phyloP scores from a whole-genome alignment of 2,329 filamentous ascomycete genomes.

The Sphaceloma murrayae region DNA sequence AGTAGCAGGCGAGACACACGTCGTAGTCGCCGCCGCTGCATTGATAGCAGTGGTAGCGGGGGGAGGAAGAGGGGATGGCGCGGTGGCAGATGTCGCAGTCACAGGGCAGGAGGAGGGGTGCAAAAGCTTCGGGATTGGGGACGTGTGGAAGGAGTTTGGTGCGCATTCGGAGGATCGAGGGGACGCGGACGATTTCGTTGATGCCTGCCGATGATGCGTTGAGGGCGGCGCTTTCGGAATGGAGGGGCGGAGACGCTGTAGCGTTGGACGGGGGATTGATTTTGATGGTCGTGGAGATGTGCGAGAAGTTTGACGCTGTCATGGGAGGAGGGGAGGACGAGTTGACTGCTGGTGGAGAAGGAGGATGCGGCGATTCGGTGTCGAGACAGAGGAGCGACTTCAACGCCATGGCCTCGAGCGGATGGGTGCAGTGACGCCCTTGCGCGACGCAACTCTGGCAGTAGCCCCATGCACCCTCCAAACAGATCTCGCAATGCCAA shows the following conservation, averaged over 20 bases:
- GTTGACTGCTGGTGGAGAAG: conserved; percentile 22
- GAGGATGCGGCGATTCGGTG: conserved; percentile 4
- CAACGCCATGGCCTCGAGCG: conserved; percentile 66
- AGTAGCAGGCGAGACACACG: conserved; percentile 71
- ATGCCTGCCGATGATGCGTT: neutral
- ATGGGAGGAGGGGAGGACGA: conserved; percentile 18
- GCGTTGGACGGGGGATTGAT: conserved; percentile 19
- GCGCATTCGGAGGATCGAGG: conserved; percentile 20
- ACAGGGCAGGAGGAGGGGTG: conserved; percentile 57
- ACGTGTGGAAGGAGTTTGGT: conserved; percentile 30
- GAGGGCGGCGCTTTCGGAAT: too few species aligned
- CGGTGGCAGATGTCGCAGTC: conserved; percentile 70
- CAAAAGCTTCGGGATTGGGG: conserved; percentile 26
- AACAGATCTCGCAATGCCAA: conserved; percentile 81
- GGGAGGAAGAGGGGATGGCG: conserved; percentile 58
- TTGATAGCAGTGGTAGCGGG: conserved; percentile 68
- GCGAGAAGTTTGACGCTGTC: conserved; percentile 13
- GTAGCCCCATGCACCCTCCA: conserved; percentile 90
- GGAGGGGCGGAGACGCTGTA: too few species aligned
- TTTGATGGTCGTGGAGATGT: conserved; percentile 14
- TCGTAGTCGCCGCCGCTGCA: conserved; percentile 81
- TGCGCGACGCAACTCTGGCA: conserved; percentile 81
- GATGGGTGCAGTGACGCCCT: conserved; percentile 71
- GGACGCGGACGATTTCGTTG: conserved; percentile 7
- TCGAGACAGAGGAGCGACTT: conserved; percentile 26